Evolutionary conservation across 306 rosid species (phyloP).

Genomic region (Cicer chorassanicum): DNA sequence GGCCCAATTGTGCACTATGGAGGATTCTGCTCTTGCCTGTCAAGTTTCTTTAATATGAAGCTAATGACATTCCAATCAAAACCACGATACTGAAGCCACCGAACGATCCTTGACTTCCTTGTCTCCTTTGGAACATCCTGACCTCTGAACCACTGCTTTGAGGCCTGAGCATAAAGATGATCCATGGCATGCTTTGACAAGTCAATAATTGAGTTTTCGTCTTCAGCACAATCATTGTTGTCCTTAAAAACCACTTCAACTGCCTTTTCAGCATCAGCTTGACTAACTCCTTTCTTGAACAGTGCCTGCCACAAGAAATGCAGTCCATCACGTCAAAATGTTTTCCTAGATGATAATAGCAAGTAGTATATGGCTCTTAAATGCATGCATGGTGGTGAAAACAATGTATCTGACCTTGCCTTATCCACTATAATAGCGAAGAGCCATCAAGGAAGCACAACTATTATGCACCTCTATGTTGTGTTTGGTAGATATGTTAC

Average conservation of each 20-base stretch:
- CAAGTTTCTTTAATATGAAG: constrained; percentile 65
- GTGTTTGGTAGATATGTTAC: not conserved
- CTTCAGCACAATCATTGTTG: constrained; percentile 48
- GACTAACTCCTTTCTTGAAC: constrained; percentile 77
- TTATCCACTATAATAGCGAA: constrained; percentile 15
- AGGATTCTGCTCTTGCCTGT: constrained; percentile 54
- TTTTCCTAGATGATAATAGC: constrained; percentile 34
- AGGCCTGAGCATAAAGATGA: constrained; percentile 71
- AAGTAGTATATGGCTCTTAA: constrained; percentile 30
- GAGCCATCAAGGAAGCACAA: constrained; percentile 28
- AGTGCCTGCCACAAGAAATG: constrained; percentile 73
- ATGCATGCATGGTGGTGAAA: not conserved
- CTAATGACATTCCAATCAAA: constrained; percentile 74
- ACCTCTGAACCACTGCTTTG: constrained; percentile 83
- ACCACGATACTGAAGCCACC: constrained; percentile 89
- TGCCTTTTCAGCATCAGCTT: constrained; percentile 73
- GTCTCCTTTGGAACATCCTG: constrained; percentile 64
- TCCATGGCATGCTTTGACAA: constrained; percentile 62
- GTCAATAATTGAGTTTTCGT: constrained; percentile 47
- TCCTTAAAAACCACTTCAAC: constrained; percentile 66
- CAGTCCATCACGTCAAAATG: constrained; percentile 33
- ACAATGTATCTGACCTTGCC: constrained; percentile 1
- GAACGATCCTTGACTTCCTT: constrained; percentile 71
- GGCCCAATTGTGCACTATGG: constrained; percentile 48
- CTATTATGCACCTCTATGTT: not conserved